phyloP scores from a whole-genome alignment of 2,329 filamentous ascomycete species.

The Chaetomiaceae sp. region DNA sequence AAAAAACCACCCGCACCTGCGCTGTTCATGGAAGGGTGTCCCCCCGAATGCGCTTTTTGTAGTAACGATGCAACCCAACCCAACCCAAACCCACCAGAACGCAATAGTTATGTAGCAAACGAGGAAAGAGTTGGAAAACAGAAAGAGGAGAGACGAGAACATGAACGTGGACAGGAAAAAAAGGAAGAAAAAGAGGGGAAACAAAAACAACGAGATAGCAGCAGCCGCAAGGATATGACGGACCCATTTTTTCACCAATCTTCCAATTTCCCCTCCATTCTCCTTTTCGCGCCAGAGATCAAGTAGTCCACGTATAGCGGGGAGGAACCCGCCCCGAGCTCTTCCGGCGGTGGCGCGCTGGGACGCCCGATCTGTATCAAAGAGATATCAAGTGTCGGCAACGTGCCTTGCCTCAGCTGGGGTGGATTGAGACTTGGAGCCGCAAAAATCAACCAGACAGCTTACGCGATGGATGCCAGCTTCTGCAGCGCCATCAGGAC shows the following conservation, averaged over 20 bases:
- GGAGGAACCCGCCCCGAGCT: slow-evolving; percentile 11
- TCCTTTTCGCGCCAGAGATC: too few relatives aligned
- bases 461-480: slow-evolving; percentile 39
- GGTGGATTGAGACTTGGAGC: background rate
- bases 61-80: too few relatives aligned
- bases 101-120: too few relatives aligned
- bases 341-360: slow-evolving; percentile 18
- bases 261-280: too few relatives aligned
- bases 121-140: too few relatives aligned
- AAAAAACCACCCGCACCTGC: background rate
- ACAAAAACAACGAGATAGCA: too few relatives aligned
- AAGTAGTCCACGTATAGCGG: background rate
- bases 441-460: slow-evolving; percentile 14
- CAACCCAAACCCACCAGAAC: too few relatives aligned
- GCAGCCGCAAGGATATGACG: slow-evolving; percentile 12
- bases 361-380: slow-evolving; percentile 16
- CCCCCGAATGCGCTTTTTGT: too few relatives aligned
- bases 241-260: background rate
- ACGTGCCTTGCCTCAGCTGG: background rate
- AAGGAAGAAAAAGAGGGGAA: background rate
- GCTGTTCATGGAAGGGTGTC: too few relatives aligned
- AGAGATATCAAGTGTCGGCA: slow-evolving; percentile 18
- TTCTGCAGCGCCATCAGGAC: slow-evolving; percentile 44
- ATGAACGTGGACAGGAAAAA: background rate
- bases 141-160: too few relatives aligned